Evolutionary conservation across 2,329 filamentous ascomycete genomes (phyloP).

Genomic region (Clarireedia sp.): DNA sequence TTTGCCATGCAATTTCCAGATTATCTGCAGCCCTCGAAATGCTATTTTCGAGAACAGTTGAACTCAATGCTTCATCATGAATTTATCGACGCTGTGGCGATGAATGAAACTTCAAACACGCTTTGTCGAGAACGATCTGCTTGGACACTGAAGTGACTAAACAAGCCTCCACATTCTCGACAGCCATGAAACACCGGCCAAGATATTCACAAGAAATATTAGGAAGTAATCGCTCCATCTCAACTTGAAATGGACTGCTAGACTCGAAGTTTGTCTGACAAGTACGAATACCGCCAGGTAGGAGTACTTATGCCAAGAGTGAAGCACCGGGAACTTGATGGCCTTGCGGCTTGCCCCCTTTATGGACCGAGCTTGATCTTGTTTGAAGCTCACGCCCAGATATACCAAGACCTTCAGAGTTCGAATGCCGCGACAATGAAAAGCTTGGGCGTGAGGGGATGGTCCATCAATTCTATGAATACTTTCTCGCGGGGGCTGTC

Average conservation of each 20-base stretch:
- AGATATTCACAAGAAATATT: background rate
- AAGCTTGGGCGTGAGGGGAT: background rate
- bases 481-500: background rate
- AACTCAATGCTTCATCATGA: no score
- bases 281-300: no score
- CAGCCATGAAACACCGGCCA: background rate
- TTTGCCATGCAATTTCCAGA: no score
- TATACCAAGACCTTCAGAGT: background rate
- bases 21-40: background rate
- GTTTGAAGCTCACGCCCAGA: background rate
- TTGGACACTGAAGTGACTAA: background rate
- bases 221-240: background rate
- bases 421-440: background rate
- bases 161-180: background rate
- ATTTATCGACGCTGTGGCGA: background rate
- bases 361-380: background rate
- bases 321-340: background rate
- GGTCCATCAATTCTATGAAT: background rate
- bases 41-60: background rate
- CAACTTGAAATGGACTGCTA: no score
- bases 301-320: background rate
- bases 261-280: no score
- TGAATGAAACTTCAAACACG: slow-evolving; percentile 2
- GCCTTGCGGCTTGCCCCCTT: background rate
- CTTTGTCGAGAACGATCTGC: slow-evolving; percentile 5